Evolutionary conservation across 495 filamentous ascomycete genomes (phyloP), one percentile per base, ranked within the genome.

Genomic region (Hypomontagnella monticulosa): DNA sequence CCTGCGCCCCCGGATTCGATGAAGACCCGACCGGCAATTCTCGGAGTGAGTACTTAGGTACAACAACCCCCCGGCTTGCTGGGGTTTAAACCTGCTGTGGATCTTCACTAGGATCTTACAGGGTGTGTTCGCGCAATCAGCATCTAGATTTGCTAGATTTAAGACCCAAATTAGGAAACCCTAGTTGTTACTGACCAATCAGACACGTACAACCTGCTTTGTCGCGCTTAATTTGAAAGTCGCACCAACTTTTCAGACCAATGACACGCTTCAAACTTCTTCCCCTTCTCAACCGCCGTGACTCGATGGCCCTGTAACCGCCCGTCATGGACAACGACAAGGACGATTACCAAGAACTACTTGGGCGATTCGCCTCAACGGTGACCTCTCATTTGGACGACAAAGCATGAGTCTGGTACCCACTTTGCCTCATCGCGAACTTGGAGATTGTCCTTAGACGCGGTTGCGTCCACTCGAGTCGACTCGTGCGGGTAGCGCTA

Each of bases 211-310:
- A 43, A 59, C 34, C 34, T 42, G 23, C 40, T 37, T 62, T 15
- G 48, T 65, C 69, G 69, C 69, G 65, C 66, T 47, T 71, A 70
- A 69, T 62, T 56, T 67, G 69, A 71, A 65, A 60, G 37, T 33
- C 19, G 37, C 16, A 15, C 30, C 18, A 58, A 50, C 9, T 6
- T 56, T 52, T 60, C 5, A 5, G n/a, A 55, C 70, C 70, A 73
- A 73, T 71, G 19, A 55, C 6, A 52, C 20, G 15, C 20, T 36
- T 34, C 44, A 32, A 23, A 51, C 12, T 32, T 44, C 19, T 49
- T 53, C 43, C 44, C 40, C 34, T 61, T 36, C 52, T 50, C 67
- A 69, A 63, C 64, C 69, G 71, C 69, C 65, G 65, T 57, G 30
- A 63, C 69, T 59, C n/a, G 46, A 19, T 48, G 48, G 10, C 63